Evolutionary conservation across 2,329 filamentous ascomycete species (phyloP).

Genomic region (Pyrenophora teres): DNA sequence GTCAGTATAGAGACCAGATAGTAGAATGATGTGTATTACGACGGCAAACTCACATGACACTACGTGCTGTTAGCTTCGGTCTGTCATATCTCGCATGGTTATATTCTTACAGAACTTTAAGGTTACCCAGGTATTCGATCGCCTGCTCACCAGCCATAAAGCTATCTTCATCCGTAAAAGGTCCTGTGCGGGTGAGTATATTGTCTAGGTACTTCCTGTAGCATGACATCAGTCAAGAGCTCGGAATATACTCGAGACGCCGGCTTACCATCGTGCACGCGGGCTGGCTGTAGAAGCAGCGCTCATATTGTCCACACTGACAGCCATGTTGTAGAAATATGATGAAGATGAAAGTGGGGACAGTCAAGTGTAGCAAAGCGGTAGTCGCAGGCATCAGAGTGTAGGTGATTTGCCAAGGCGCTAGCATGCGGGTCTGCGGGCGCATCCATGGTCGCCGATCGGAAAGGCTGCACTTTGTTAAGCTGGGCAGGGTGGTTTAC

Average conservation of each 20-base stretch:
- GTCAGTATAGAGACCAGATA: conserved; percentile 11
- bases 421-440: conserved; percentile 21
- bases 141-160: conserved; percentile 60
- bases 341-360: conserved; percentile 8
- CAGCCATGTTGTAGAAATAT: conserved; percentile 31
- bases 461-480: conserved; percentile 2
- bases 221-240: conserved; percentile 28
- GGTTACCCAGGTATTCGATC: conserved; percentile 39
- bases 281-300: conserved; percentile 22
- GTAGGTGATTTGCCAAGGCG: conserved; percentile 26
- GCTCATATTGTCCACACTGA: conserved; percentile 14
- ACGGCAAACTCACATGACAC: conserved; percentile 46
- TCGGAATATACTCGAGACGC: background rate
- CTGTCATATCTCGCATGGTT: background rate
- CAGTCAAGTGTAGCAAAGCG: conserved; percentile 18
- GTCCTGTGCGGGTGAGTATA: conserved; percentile 75
- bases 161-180: conserved; percentile 71
- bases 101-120: conserved; percentile 66
- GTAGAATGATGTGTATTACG: background rate
- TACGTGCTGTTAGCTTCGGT: conserved; percentile 28
- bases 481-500: background rate
- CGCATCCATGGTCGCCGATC: conserved; percentile 22
- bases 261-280: conserved; percentile 53
- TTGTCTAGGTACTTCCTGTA: conserved; percentile 81
- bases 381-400: conserved; percentile 33